These are phyloP conservation scores for Aspergillus haitiensis DNA, from an alignment of 495 filamentous ascomycete species.

Conservation along the genomic window DNA sequence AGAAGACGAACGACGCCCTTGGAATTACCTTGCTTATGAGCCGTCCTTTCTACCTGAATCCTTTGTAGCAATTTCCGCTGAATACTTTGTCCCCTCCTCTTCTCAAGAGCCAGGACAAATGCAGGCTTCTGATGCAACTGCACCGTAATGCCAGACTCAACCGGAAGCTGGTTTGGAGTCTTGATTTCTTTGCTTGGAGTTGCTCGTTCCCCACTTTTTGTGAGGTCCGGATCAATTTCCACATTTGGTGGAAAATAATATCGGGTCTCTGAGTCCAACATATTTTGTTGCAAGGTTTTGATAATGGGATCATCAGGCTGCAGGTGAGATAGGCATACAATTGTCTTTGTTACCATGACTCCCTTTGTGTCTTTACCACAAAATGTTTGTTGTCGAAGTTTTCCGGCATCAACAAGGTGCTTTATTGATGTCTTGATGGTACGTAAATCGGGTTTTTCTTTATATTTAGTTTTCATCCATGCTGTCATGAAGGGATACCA, in stretches of 20 bases:
- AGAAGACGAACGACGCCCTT: slow-evolving; percentile 35
- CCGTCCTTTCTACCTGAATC: slow-evolving; percentile 21
- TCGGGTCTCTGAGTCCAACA: slow-evolving; percentile 40
- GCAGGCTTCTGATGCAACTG: slow-evolving; percentile 43
- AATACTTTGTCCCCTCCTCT: slow-evolving; percentile 29
- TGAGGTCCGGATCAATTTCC: slow-evolving; percentile 32
- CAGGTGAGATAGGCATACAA: slow-evolving; percentile 53
- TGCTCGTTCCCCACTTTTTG: slow-evolving; percentile 21
- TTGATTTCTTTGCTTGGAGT: slow-evolving; percentile 11
- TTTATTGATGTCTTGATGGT: slow-evolving; percentile 60
- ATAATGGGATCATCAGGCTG: slow-evolving; percentile 51
- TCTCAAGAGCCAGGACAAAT: slow-evolving; percentile 32
- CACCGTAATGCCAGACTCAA: slow-evolving; percentile 37
- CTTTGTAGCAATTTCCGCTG: slow-evolving; percentile 32
- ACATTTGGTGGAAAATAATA: slow-evolving; percentile 38
- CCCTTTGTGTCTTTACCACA: slow-evolving; percentile 57
- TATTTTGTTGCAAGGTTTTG: slow-evolving; percentile 52
- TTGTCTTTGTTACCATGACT: slow-evolving; percentile 53
- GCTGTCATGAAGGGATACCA: slow-evolving; percentile 65
- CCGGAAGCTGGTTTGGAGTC: slow-evolving; percentile 26
- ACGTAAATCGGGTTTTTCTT: slow-evolving; percentile 50
- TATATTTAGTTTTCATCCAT: slow-evolving; percentile 55
- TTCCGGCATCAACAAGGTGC: slow-evolving; percentile 57
- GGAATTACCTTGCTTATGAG: slow-evolving; percentile 5
- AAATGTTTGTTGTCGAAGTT: slow-evolving; percentile 62